Base-by-base conservation (phyloP, 164 flowering plant species). In the Aristolochia fimbriata region DNA sequence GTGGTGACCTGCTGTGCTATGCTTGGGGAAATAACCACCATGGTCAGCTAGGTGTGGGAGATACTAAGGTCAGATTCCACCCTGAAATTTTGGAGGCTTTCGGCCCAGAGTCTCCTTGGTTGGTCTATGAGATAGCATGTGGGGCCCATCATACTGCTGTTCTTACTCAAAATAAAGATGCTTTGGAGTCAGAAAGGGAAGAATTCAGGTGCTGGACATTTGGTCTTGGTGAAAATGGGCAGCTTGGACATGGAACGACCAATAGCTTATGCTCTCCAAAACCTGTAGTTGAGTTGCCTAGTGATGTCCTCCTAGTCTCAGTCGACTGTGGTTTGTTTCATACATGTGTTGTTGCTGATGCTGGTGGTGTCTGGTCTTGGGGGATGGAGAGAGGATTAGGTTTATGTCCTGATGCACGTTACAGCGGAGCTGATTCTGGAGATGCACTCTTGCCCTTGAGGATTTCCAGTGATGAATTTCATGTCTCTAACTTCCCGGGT, bases 361-460 rank as follows among this genome's bases (percentile, higher is more conserved):
- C 71, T 7, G 96, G 98, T 46, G 84, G 84, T 49, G 93, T 88
- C 47, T 85, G 95, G 96, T 79, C 94, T 45, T 92, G 98, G 98
- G 96, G 98, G 46, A 92, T 92, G 98, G 93, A 83, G 74, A 88
- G 72, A 62, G 98, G 98, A 22, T 85, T 84, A 55, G 98, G 98
- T 37, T 69, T 92, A 41, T 88, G 89, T 67, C 98, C 98, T 21
- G 83, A 81, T 68, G 89, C 83, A 52, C 77, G 78, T 71, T 85
- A 78, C 59, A 56, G 80, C 12, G 85, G 87, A 57, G 49, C 52
- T 8, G 96, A 87, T 64, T 50, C 81, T 4, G 98, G 98, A 23
- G 98, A 92, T 77, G 93, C 91, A 22, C 27, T 80, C 19, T 71
- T 71, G 57, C 96, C 98, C 2, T 30, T 78, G 21, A 62, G 59